Evolutionary conservation across 2,329 filamentous ascomycete species (phyloP).

Genomic region (Sporothrix globosa): DNA sequence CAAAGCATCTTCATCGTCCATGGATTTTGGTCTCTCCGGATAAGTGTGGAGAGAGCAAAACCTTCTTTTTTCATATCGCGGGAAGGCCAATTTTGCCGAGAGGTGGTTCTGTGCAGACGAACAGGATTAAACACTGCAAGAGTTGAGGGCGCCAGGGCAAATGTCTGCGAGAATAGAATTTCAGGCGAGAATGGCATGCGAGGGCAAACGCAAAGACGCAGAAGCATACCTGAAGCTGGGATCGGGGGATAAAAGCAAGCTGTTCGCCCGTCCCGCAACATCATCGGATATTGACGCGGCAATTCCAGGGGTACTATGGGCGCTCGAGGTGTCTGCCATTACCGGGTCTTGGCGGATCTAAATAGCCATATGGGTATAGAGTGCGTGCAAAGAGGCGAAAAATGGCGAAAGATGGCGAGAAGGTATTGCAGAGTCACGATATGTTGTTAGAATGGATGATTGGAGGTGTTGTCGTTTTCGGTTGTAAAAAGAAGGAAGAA

Average conservation of each 20-base stretch:
- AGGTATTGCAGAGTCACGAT: not conserved
- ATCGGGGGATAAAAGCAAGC: not conserved
- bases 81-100: slow-evolving; percentile 3
- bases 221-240: slow-evolving; percentile 12
- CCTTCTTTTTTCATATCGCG: not conserved
- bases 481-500: not conserved
- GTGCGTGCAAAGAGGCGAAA: too few species aligned
- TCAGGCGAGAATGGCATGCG: not conserved
- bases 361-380: not conserved
- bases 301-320: not conserved
- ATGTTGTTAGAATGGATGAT: not conserved
- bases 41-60: not conserved
- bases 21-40: too few species aligned
- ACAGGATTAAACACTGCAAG: not conserved
- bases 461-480: not conserved
- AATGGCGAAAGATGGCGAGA: not conserved
- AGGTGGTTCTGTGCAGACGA: not conserved
- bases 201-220: not conserved
- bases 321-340: not conserved
- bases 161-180: not conserved
- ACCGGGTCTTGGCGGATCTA: slow-evolving; percentile 17
- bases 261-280: not conserved
- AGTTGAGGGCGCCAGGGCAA: not conserved
- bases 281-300: not conserved
- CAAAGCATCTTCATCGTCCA: too few species aligned